Evolutionary conservation across 2,329 filamentous ascomycete species (phyloP).

Genomic region (Calonectria fujianensis): DNA sequence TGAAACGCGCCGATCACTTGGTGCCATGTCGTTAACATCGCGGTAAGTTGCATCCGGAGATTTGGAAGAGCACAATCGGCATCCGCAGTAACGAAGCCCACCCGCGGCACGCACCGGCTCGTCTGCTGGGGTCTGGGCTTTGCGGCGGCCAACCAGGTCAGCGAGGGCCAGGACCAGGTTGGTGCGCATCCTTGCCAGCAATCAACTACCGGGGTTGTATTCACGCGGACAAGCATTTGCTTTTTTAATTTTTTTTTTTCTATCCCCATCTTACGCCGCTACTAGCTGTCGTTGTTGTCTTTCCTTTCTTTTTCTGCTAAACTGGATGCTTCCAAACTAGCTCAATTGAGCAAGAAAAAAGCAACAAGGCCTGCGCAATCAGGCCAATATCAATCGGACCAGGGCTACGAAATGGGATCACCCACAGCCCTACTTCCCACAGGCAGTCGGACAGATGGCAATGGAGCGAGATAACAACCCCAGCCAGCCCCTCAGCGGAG

Average conservation of each 20-base stretch:
- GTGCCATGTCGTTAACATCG: conserved; percentile 26
- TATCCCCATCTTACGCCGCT: neutral
- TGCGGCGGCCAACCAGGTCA: conserved; percentile 20
- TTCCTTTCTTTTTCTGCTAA: conserved; percentile 38
- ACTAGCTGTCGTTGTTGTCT: conserved; percentile 2
- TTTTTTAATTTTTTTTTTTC: conserved; percentile 30
- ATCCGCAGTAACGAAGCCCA: conserved; percentile 20
- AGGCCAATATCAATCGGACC: conserved; percentile 22
- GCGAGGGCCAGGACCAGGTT: conserved; percentile 20
- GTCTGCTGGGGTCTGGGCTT: conserved; percentile 17
- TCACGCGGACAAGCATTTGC: conserved; percentile 32
- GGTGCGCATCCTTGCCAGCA: conserved; percentile 36
- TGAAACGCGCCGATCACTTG: conserved; percentile 29
- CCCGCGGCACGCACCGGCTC: conserved; percentile 30
- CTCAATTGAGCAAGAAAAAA: conserved; percentile 32
- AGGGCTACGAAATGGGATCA: conserved; percentile 36
- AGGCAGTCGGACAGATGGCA: neutral
- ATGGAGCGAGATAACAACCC: conserved; percentile 16
- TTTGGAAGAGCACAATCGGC: conserved; percentile 26
- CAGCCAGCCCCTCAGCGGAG: conserved; percentile 8
- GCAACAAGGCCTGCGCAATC: conserved; percentile 29
- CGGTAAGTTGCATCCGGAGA: conserved; percentile 21
- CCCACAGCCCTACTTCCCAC: conserved; percentile 6
- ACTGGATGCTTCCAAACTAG: conserved; percentile 19
- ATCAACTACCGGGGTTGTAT: conserved; percentile 32